phyloP scores from a whole-genome alignment of 129 eudicot genomes.

The Calendula officinalis region DNA sequence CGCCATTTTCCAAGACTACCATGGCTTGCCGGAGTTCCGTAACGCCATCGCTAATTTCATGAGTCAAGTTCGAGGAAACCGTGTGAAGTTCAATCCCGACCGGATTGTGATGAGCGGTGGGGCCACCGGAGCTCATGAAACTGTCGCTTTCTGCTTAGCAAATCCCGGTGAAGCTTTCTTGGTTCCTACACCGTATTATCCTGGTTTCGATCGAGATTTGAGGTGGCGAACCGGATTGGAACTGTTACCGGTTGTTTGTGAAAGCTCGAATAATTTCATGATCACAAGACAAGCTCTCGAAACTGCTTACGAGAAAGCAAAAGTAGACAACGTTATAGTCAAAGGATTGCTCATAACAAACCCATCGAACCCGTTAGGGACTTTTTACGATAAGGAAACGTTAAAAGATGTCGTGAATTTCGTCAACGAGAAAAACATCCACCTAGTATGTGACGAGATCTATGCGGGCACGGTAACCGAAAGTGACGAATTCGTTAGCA shows the following conservation, averaged over 20 bases:
- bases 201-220: conserved; percentile 63
- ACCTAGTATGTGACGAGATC: conserved; percentile 58
- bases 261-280: conserved; percentile 50
- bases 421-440: conserved; percentile 41
- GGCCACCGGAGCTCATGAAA: conserved; percentile 68
- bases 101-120: conserved; percentile 64
- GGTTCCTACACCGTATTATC: conserved; percentile 65
- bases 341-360: conserved; percentile 57
- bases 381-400: conserved; percentile 39
- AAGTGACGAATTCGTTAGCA: conserved; percentile 38
- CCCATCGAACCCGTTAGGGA: conserved; percentile 67
- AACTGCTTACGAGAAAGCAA: conserved; percentile 44
- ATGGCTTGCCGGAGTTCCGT: conserved; percentile 54
- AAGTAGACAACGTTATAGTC: conserved; percentile 36
- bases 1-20: conserved; percentile 61
- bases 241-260: conserved; percentile 47
- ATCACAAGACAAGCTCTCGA: conserved; percentile 52
- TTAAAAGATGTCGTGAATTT: conserved; percentile 35
- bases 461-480: conserved; percentile 48
- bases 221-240: conserved; percentile 61
- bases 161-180: conserved; percentile 57
- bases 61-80: conserved; percentile 52
- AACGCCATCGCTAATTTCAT: conserved; percentile 53
- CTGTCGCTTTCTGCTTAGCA: conserved; percentile 49
- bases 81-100: conserved; percentile 45